Evolutionary conservation across 108 stramenopile genomes (phyloP), one percentile per base, ranked within the genome.

Genomic region (Craspedostauros australis): DNA sequence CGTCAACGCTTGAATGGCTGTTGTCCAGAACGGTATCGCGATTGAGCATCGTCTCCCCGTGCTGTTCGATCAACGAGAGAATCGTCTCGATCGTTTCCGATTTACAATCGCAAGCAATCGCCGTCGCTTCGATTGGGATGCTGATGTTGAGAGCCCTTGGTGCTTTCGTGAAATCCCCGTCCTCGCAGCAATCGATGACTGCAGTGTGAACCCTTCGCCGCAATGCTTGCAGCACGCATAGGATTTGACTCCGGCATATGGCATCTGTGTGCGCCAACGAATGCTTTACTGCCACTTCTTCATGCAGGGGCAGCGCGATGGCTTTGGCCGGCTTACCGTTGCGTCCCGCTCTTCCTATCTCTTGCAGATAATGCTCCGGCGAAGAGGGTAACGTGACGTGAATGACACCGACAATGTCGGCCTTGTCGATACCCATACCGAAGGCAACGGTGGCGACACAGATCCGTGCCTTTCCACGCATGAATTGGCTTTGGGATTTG

Each of bases 361-460:
- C 98, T 68, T 99, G 97, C 28, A 94, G 49, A 65, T 96, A 95
- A 61, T 94, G 91, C 62, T 95, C 95, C 15, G 85, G 83, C 42
- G 86, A 91, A 37, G 90, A 82, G 14, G 95, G 86, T 18, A 95
- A 62, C 44, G 91, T 86, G 11, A 88, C 40, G 74, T 96, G 95
- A 39, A 94, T 63, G 6, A 96, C 87, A 1, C 85, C 92, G 5
- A 50, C 70, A 22, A 96, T 78, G 62, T 96, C 94, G 26, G 84
- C 73, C 62, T 96, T 95, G 82, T 99, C 94, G 63, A 99, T 96
- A 46, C 98, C 98, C 70, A 99, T 77, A 14, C 96, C 96, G 65
- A 96, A 99, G 0, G 96, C 98, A 19, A 96, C 85, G 16, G 98
- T 98, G 12, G 94, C 94, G 5, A 91, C 90, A 60, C 86, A 88